Conservation (phyloP, 2,329 filamentous ascomycete species). For the Penicillium sp. region DNA sequence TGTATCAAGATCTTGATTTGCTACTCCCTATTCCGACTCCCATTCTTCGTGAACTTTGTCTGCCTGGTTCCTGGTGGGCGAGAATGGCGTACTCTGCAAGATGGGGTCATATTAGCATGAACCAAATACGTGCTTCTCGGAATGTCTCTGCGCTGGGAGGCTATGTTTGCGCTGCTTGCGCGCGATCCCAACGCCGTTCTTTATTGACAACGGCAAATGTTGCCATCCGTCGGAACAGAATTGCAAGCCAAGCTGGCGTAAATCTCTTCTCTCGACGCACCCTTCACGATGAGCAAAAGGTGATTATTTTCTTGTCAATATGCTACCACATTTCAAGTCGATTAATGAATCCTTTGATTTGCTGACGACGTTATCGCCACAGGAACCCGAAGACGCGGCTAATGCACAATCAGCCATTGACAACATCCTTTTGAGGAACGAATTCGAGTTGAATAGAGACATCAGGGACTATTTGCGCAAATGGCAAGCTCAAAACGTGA, state of each 20-base stretch:
- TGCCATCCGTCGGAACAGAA: slow-evolving; percentile 1
- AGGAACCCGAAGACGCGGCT: background rate
- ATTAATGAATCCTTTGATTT: too few species aligned
- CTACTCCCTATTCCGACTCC: too few species aligned
- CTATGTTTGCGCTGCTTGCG: slow-evolving; percentile 15
- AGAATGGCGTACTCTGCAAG: slow-evolving; percentile 5
- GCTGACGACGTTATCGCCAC: background rate
- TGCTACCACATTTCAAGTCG: background rate
- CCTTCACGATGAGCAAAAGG: background rate
- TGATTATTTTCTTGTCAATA: background rate
- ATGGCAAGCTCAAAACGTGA: slow-evolving; percentile 34
- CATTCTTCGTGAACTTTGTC: background rate
- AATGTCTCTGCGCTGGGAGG: slow-evolving; percentile 4
- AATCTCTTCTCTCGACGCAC: background rate
- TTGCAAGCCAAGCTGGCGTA: background rate
- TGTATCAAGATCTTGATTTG: background rate
- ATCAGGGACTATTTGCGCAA: slow-evolving; percentile 39
- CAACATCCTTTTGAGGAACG: slow-evolving; percentile 27
- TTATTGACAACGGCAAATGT: slow-evolving; percentile 2
- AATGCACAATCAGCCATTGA: slow-evolving; percentile 19
- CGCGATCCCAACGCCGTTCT: slow-evolving; percentile 14
- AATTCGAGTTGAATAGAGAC: slow-evolving; percentile 34
- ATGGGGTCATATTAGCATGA: background rate
- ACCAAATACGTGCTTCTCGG: background rate
- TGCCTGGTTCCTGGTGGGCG: background rate